phyloP scores from a whole-genome alignment of 148 eudicot species.

The Amaranthus cruentus region DNA sequence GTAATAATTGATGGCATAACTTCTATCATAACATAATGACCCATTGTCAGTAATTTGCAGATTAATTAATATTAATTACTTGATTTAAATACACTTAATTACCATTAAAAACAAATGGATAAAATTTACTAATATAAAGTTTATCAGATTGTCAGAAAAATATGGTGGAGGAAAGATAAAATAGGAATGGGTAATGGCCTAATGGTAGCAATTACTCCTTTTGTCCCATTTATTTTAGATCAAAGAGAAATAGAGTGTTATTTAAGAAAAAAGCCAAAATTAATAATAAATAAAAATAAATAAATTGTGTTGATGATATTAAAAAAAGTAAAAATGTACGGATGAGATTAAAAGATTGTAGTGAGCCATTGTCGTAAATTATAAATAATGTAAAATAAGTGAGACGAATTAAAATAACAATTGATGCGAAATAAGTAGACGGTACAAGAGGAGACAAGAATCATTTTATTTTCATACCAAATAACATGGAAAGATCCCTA shows the following conservation, averaged over 20 bases:
- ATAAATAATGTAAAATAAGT: no score
- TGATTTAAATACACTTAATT: slow-evolving; percentile 5
- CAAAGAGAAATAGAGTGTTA: no score
- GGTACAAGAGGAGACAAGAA: slow-evolving; percentile 47
- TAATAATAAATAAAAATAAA: no score
- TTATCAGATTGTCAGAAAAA: slow-evolving; percentile 29
- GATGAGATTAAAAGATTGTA: no score
- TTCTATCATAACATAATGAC: slow-evolving; percentile 4
- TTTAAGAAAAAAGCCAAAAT: no score
- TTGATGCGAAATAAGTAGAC: no score
- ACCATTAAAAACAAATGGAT: slow-evolving; percentile 7
- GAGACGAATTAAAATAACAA: no score
- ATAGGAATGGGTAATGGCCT: background rate
- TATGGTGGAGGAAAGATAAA: slow-evolving; percentile 29
- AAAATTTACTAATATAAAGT: slow-evolving; percentile 10
- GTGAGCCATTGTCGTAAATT: no score
- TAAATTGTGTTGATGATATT: no score
- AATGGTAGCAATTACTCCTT: background rate
- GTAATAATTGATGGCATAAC: slow-evolving; percentile 24
- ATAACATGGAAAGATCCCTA: slow-evolving; percentile 83
- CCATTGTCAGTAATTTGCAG: background rate
- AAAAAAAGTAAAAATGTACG: no score
- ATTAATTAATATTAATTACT: background rate
- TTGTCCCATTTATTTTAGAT: no score
- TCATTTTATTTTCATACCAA: slow-evolving; percentile 39